A percentile compares a stretch with the other conserved stretches of the same genome.
phyloP scores from a whole-genome alignment of 768 basidiomycete species.

The Naganishia onofrii region DNA sequence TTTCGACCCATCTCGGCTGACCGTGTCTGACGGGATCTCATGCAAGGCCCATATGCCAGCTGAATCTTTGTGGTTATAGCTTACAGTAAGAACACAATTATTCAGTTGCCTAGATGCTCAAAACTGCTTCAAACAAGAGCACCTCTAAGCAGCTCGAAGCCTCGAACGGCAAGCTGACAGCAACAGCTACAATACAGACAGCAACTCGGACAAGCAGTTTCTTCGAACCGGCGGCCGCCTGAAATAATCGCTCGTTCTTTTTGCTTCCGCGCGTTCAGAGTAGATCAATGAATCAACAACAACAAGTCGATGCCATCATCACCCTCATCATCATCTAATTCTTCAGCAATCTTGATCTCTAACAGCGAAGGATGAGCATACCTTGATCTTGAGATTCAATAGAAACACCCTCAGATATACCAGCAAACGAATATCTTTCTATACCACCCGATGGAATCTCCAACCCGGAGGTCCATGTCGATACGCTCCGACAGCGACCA shows the following conservation, averaged over 20 bases:
- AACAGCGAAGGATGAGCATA: neutral
- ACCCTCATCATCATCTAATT: neutral
- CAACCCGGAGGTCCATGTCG: conserved; percentile 1
- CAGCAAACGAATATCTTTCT: neutral
- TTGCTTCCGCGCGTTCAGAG: too few species aligned
- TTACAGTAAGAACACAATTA: too few species aligned
- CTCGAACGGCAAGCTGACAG: too few species aligned
- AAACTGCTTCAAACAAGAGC: too few species aligned
- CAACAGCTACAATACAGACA: too few species aligned
- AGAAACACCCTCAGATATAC: neutral
- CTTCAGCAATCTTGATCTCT: neutral
- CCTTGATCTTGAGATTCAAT: conserved; percentile 5
- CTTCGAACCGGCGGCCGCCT: too few species aligned
- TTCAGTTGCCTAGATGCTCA: too few species aligned
- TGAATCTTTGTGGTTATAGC: too few species aligned
- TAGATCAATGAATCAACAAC: conserved; percentile 17
- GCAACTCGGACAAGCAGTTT: too few species aligned
- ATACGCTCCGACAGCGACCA: conserved; percentile 18
- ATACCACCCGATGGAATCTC: conserved; percentile 11
- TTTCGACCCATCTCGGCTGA: neutral
- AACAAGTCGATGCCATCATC: conserved; percentile 15
- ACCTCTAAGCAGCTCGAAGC: too few species aligned
- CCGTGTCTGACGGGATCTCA: too few species aligned
- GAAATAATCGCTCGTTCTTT: neutral
- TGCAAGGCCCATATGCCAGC: too few species aligned